Conservation (phyloP, 169 alveolate species). For the Plasmodium adleri region DNA sequence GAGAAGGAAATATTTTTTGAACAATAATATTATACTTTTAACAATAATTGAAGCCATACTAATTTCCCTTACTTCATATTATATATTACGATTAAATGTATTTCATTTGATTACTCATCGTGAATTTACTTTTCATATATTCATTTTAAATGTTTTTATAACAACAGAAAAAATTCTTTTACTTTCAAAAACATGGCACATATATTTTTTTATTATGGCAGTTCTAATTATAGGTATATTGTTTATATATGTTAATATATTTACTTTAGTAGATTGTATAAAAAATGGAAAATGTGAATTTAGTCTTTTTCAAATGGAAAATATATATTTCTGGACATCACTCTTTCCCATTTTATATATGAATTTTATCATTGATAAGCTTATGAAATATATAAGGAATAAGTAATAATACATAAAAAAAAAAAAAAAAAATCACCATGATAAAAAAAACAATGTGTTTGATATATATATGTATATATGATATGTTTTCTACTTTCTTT, state of each 20-base stretch:
- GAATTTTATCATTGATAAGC: constrained; percentile 42
- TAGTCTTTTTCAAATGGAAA: constrained; percentile 36
- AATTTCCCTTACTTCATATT: constrained; percentile 34
- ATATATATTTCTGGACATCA: constrained; percentile 63
- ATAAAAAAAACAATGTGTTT: too few relatives aligned
- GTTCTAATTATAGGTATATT: constrained; percentile 24
- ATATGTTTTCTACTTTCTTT: not conserved
- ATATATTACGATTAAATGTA: constrained; percentile 11
- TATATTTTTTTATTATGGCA: constrained; percentile 52
- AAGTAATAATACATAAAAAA: constrained; percentile 4
- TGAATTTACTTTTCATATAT: constrained; percentile 67
- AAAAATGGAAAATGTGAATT: constrained; percentile 65
- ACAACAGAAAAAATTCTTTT: constrained; percentile 59
- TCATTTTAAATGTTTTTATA: constrained; percentile 43
- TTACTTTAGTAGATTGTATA: constrained; percentile 58
- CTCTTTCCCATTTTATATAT: constrained; percentile 51
- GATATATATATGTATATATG: not conserved
- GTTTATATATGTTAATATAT: constrained; percentile 54
- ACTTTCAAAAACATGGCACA: constrained; percentile 71
- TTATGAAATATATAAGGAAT: constrained; percentile 30
- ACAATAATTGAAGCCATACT: constrained; percentile 57
- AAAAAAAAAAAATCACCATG: not conserved
- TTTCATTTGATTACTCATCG: constrained; percentile 53
- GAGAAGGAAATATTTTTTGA: constrained; percentile 62
- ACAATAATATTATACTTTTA: constrained; percentile 60